A percentile compares a stretch with the other conserved stretches of the same genome.
Conservation (phyloP, 768 basidiomycete genomes). For the Gymnopilus junonius region DNA sequence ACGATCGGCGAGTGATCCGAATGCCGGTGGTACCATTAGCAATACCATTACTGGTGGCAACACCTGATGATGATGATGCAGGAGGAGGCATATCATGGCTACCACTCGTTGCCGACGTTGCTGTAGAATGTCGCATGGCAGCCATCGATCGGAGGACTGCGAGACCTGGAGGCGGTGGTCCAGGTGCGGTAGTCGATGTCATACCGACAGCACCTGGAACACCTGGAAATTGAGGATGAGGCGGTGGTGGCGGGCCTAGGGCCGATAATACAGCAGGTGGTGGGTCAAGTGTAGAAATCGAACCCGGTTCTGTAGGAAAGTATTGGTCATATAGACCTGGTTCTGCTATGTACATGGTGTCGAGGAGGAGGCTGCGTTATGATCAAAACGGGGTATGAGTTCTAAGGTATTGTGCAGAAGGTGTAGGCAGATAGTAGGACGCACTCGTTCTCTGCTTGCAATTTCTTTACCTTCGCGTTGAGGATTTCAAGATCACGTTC, state of each 20-base stretch:
- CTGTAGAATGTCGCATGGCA: background rate
- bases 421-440: slow-evolving; percentile 14
- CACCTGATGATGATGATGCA: background rate
- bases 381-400: background rate
- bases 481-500: slow-evolving; percentile 44
- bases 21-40: too few relatives aligned
- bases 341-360: slow-evolving; percentile 37
- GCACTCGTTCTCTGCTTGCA: slow-evolving; percentile 57
- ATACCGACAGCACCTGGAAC: background rate
- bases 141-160: background rate
- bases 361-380: slow-evolving; percentile 38
- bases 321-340: slow-evolving; percentile 26
- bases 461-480: slow-evolving; percentile 43
- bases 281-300: background rate
- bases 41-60: background rate
- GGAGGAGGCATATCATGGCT: background rate
- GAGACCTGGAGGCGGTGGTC: background rate
- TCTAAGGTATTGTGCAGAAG: background rate
- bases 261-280: background rate
- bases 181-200: background rate
- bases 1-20: background rate
- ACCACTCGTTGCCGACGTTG: background rate
- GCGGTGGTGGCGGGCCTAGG: background rate
- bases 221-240: background rate
- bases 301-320: slow-evolving; percentile 18